These are phyloP conservation scores for Fusarium heterosporum DNA, from an alignment of 2,329 filamentous ascomycete species.

Conservation along the genomic window DNA sequence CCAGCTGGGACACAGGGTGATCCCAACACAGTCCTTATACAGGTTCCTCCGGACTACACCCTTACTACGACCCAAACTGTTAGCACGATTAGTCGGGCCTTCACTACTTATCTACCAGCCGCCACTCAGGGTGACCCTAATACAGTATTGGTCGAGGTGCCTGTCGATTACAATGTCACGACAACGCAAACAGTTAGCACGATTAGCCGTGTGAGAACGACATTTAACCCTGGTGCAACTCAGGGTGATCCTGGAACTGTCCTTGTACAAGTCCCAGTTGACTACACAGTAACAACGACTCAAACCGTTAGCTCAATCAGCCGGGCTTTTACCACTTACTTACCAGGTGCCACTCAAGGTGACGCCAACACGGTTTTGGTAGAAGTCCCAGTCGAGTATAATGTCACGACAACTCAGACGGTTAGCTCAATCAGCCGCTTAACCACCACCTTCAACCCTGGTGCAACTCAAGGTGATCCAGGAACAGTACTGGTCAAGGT, in stretches of 20 bases:
- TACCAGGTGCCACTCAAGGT: slow-evolving; percentile 2
- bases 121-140: slow-evolving; percentile 7
- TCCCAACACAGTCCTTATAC: slow-evolving; percentile 13
- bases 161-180: slow-evolving; percentile 1
- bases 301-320: slow-evolving; percentile 5
- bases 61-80: not conserved
- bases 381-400: not conserved
- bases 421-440: not conserved
- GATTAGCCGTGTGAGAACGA: slow-evolving; percentile 3
- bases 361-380: not conserved
- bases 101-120: slow-evolving; percentile 11
- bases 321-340: not conserved
- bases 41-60: slow-evolving; percentile 11
- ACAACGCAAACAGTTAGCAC: not conserved
- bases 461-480: slow-evolving; percentile 15
- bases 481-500: slow-evolving; percentile 5
- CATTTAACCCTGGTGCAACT: not conserved
- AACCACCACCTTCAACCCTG: not conserved
- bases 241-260: slow-evolving; percentile 23
- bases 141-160: not conserved
- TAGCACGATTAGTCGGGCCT: not conserved
- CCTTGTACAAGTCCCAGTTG: slow-evolving; percentile 8
- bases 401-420: slow-evolving; percentile 9
- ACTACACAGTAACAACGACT: not conserved
- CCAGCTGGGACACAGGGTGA: slow-evolving; percentile 16